These are phyloP conservation scores for Physcomitrium patens DNA, from an alignment of 225 moss, liverwort and hornwort species.

Conservation along the genomic window DNA sequence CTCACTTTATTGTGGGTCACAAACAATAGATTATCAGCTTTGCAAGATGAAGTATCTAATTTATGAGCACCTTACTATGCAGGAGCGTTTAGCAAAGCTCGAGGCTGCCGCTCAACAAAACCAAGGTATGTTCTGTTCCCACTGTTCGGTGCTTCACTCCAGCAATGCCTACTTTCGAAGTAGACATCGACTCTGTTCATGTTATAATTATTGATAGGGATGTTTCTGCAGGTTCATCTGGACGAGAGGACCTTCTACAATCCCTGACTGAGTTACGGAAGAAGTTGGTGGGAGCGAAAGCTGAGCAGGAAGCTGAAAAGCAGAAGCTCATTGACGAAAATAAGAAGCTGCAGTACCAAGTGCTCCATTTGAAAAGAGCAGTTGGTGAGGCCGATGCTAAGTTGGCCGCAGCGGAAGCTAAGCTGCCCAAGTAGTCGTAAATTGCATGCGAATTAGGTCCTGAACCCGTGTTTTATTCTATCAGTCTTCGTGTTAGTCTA, in stretches of 20 bases:
- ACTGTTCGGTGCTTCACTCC: neutral
- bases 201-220: neutral
- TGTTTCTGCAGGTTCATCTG: slow-evolving; percentile 35
- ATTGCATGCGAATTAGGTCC: neutral
- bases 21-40: neutral
- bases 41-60: neutral
- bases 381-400: slow-evolving; percentile 51
- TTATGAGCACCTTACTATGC: neutral
- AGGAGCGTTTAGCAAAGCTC: slow-evolving; percentile 59
- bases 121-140: slow-evolving; percentile 32
- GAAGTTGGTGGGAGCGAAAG: slow-evolving; percentile 51
- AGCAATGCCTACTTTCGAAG: neutral
- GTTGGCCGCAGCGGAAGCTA: slow-evolving; percentile 40
- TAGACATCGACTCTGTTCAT: neutral
- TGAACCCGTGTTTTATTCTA: neutral
- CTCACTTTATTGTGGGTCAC: neutral
- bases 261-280: slow-evolving; percentile 50
- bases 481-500: neutral
- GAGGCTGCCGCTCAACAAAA: slow-evolving; percentile 42
- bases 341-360: slow-evolving; percentile 58
- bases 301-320: slow-evolving; percentile 50
- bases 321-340: slow-evolving; percentile 55
- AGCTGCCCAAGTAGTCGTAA: slow-evolving; percentile 29
- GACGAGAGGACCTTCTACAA: slow-evolving; percentile 39
- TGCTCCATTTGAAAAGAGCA: slow-evolving; percentile 53